Percentiles rank a stretch among this genome's conserved stretches.
phyloP scores from a whole-genome alignment of 352 stramenopile species.

The Phytophthora pinifolia region DNA sequence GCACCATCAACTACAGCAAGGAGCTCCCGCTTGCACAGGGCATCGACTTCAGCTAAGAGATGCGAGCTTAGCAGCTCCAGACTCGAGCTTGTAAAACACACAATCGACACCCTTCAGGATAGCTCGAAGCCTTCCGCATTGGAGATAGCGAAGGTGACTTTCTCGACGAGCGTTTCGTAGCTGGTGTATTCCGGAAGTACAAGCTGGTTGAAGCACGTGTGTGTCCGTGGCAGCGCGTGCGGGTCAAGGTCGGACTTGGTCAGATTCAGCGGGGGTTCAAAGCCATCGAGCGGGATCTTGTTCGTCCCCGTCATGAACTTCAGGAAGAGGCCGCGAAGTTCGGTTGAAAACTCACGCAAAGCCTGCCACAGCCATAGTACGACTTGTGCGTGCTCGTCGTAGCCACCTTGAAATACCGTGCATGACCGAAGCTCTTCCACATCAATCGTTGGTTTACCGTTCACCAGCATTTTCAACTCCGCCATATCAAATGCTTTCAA shows the following conservation, averaged over 20 bases:
- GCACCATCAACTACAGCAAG: conserved; percentile 94
- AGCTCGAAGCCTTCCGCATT: conserved; percentile 84
- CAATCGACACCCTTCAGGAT: conserved; percentile 42
- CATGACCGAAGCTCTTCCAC: conserved; percentile 84
- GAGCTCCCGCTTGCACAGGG: conserved; percentile 91
- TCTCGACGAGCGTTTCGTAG: conserved; percentile 65
- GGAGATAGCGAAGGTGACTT: conserved; percentile 77
- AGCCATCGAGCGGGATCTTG: conserved; percentile 84
- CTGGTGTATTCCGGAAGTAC: conserved; percentile 79
- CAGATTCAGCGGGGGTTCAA: conserved; percentile 84
- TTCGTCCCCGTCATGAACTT: conserved; percentile 87
- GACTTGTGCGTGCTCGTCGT: conserved; percentile 71
- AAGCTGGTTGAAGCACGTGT: conserved; percentile 91
- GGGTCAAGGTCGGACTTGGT: conserved; percentile 78
- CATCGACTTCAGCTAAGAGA: conserved; percentile 87
- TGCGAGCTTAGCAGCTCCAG: background rate
- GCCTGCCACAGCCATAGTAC: conserved; percentile 88
- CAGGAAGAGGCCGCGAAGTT: conserved; percentile 66
- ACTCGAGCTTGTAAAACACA: conserved; percentile 10
- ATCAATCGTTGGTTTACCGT: conserved; percentile 66
- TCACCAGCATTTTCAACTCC: conserved; percentile 50
- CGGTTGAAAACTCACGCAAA: conserved; percentile 60
- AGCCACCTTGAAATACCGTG: conserved; percentile 82
- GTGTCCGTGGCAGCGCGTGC: conserved; percentile 63
- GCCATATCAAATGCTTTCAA: conserved; percentile 52